Evolutionary conservation across 2,329 filamentous ascomycete species (phyloP), one percentile per base, ranked within the genome.

Genomic region (Aspergillus brasiliensis): DNA sequence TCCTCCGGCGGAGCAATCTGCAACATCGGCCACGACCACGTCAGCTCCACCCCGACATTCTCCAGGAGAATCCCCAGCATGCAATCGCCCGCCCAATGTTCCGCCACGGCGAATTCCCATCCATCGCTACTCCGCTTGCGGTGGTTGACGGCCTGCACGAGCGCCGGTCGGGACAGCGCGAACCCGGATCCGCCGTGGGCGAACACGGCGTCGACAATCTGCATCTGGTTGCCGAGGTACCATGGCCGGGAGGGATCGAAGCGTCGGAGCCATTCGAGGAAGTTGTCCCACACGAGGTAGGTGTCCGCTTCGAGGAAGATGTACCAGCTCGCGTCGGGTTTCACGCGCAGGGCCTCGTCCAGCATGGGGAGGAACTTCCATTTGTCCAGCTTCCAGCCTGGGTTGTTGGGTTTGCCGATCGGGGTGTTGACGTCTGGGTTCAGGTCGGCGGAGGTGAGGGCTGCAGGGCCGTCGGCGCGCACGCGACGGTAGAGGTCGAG

Each of bases 301-400:
- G 83, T 85, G 65, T 87, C 84, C 0, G 81, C 79, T 62, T 86
- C 84, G 21, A 84, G 77, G 67, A 86, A 86, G 56, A 84, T 73
- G 61, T 81, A 87, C 84, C 84, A 87, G 53, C 81, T 81, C 47
- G 80, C 79, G 11, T 82, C 69, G 0, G 82, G 82, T 27, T 63
- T 66, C 51, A 74, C 66, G 38, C 71, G 70, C 40, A 78, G 71
- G 0, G 82, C 78, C 55, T 79, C 76, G 53, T 83, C 78, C 8
- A 83, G 78, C 74, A 84, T 79, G 4, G 82, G 83, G 11, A 85
- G 70, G 59, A 83, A 82, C 64, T 85, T 85, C 82, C 82, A 84
- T 63, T 84, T 84, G 62, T 85, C 83, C 28, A 85, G 73, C 55
- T 75, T 78, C 83, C 78, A 76, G 48, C 77, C 77, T n/a, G 80